These are phyloP conservation scores for Bryum argenteum DNA, from an alignment of 225 moss, liverwort and hornwort species.

Conservation along the genomic window DNA sequence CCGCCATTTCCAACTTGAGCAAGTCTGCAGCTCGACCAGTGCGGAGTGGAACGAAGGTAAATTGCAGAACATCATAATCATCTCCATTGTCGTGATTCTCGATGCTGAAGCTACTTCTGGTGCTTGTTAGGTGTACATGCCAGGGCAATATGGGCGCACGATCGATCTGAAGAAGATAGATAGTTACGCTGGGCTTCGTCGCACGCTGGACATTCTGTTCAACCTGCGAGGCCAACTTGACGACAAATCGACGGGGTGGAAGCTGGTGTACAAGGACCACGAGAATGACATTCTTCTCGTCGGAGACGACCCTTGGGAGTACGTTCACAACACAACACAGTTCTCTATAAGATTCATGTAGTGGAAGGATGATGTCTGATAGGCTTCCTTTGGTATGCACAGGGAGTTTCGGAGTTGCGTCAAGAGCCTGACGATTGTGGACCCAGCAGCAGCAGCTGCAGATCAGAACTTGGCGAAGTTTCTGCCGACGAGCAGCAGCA, in stretches of 20 bases:
- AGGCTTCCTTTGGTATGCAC: background rate
- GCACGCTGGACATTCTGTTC: constrained; percentile 45
- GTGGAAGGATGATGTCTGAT: background rate
- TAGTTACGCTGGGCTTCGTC: constrained; percentile 46
- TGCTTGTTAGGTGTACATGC: constrained; percentile 46
- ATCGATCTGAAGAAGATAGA: constrained; percentile 58
- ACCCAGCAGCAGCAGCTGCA: constrained; percentile 33
- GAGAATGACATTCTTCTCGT: constrained; percentile 63
- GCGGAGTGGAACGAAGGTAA: constrained; percentile 74
- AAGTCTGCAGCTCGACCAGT: constrained; percentile 40
- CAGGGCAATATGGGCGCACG: constrained; percentile 52
- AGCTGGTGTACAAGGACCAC: constrained; percentile 60
- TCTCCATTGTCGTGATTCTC: background rate
- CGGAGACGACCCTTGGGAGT: constrained; percentile 70
- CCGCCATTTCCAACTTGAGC: constrained; percentile 10
- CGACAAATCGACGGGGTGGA: constrained; percentile 45
- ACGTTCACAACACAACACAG: constrained; percentile 1
- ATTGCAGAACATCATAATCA: background rate
- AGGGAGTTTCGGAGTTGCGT: constrained; percentile 55
- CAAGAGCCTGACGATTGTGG: constrained; percentile 44
- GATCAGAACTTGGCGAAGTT: constrained; percentile 27
- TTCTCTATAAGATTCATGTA: background rate
- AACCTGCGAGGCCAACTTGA: constrained; percentile 56
- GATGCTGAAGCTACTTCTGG: background rate
- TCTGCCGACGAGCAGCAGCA: constrained; percentile 28